Evolutionary conservation across 257 asterid genomes (phyloP).

Genomic region (Fraxinus anomala): DNA sequence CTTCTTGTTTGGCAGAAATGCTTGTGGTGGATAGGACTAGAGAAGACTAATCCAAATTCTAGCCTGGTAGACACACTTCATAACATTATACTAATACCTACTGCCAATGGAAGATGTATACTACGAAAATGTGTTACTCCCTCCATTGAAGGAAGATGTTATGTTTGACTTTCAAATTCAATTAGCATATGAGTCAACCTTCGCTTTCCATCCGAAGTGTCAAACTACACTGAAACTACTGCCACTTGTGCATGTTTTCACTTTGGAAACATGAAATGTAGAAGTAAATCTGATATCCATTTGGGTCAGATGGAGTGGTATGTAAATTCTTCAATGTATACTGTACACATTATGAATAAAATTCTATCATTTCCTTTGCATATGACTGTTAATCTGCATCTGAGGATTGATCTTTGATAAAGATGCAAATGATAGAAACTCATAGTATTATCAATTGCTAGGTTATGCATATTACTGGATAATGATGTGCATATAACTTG

Average conservation of each 20-base stretch:
- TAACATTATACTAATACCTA: background rate
- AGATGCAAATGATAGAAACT: background rate
- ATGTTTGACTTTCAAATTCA: background rate
- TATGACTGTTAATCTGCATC: too few species aligned
- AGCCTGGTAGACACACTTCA: background rate
- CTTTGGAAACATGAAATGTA: too few species aligned
- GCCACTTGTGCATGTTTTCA: too few species aligned
- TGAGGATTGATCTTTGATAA: background rate
- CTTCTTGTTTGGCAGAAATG: background rate
- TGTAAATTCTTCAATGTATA: too few species aligned
- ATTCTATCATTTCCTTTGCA: too few species aligned
- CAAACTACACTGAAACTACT: too few species aligned
- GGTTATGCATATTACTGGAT: constrained; percentile 1
- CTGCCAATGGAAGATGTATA: background rate
- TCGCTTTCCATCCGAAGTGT: too few species aligned
- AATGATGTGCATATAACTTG: background rate
- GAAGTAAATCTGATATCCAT: too few species aligned
- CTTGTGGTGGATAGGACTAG: background rate
- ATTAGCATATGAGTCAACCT: too few species aligned
- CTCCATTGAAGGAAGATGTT: background rate
- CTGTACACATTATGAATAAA: too few species aligned
- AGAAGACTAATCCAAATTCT: background rate
- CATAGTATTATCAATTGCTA: background rate
- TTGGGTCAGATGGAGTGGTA: too few species aligned
- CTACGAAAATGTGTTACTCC: background rate